Percentiles rank a stretch among this genome's conserved stretches.
phyloP scores from a whole-genome alignment of 2,329 filamentous ascomycete genomes.

The Curvularia spicifera region DNA sequence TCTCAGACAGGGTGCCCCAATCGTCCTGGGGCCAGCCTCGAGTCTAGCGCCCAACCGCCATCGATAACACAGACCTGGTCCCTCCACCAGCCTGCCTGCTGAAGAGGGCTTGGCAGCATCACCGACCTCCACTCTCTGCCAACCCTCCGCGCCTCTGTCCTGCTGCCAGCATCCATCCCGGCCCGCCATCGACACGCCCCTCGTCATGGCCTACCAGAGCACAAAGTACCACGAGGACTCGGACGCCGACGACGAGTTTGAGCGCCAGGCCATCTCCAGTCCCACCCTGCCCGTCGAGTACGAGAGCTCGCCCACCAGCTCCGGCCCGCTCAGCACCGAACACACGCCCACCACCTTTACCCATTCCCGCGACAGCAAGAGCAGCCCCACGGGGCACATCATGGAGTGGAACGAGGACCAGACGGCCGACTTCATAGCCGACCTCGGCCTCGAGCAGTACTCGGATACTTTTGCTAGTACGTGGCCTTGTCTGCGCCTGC shows the following conservation, averaged over 20 bases:
- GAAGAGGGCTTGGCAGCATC: slow-evolving; percentile 35
- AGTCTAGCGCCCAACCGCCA: slow-evolving; percentile 22
- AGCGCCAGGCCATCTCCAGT: slow-evolving; percentile 70
- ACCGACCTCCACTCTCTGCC: slow-evolving; percentile 21
- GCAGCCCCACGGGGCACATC: slow-evolving; percentile 75
- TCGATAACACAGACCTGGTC: slow-evolving; percentile 23
- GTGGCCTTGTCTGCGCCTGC: slow-evolving; percentile 41
- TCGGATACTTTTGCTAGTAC: slow-evolving; percentile 81
- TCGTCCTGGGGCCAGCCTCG: slow-evolving; percentile 25
- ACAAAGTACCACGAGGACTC: slow-evolving; percentile 74
- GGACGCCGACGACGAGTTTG: slow-evolving; percentile 78
- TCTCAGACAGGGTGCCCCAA: slow-evolving; percentile 41
- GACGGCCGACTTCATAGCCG: slow-evolving; percentile 85
- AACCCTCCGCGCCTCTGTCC: slow-evolving; percentile 11
- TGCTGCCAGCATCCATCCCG: not conserved
- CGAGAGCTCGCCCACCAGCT: slow-evolving; percentile 73
- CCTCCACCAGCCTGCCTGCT: slow-evolving; percentile 24
- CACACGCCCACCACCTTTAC: slow-evolving; percentile 82
- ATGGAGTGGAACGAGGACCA: slow-evolving; percentile 85
- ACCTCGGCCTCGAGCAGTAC: slow-evolving; percentile 82
- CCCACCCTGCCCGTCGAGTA: slow-evolving; percentile 70
- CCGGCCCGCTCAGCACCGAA: slow-evolving; percentile 72
- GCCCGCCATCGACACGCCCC: not conserved
- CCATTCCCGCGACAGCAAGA: slow-evolving; percentile 67
- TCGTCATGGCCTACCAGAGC: slow-evolving; percentile 48